These are phyloP conservation scores for Didymella arachidicola DNA, from an alignment of 2,329 filamentous ascomycete genomes.

Conservation along the genomic window DNA sequence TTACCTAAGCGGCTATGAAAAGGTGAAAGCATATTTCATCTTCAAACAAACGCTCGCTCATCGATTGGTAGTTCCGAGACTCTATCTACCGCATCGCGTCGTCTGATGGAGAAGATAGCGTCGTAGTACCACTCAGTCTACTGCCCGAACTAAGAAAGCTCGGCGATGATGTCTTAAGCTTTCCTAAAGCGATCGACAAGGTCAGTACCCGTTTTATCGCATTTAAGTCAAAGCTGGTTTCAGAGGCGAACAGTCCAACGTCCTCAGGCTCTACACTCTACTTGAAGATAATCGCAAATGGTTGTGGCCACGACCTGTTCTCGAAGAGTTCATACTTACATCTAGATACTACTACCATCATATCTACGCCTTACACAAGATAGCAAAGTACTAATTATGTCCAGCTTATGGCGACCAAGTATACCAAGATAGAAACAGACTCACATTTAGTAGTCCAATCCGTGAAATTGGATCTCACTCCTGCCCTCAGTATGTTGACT, in stretches of 20 bases:
- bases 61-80: conserved; percentile 38
- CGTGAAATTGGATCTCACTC: conserved; percentile 47
- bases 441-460: conserved; percentile 27
- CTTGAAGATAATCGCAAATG: neutral
- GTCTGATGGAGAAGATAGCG: conserved; percentile 29
- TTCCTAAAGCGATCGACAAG: conserved; percentile 35
- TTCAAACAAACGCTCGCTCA: conserved; percentile 13
- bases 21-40: conserved; percentile 22
- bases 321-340: neutral
- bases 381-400: neutral
- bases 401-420: conserved; percentile 43
- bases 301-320: neutral
- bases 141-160: conserved; percentile 45
- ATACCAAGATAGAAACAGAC: conserved; percentile 39
- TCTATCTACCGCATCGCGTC: conserved; percentile 34
- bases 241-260: neutral
- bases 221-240: neutral
- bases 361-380: neutral
- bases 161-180: conserved; percentile 45
- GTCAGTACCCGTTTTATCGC: conserved; percentile 27
- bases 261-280: neutral
- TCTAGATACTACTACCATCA: neutral
- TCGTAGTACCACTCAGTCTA: conserved; percentile 41
- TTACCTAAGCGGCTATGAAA: conserved; percentile 41
- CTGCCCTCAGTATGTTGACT: conserved; percentile 40